phyloP scores from a whole-genome alignment of 2,329 filamentous ascomycete genomes.

The Penicillium hordei region DNA sequence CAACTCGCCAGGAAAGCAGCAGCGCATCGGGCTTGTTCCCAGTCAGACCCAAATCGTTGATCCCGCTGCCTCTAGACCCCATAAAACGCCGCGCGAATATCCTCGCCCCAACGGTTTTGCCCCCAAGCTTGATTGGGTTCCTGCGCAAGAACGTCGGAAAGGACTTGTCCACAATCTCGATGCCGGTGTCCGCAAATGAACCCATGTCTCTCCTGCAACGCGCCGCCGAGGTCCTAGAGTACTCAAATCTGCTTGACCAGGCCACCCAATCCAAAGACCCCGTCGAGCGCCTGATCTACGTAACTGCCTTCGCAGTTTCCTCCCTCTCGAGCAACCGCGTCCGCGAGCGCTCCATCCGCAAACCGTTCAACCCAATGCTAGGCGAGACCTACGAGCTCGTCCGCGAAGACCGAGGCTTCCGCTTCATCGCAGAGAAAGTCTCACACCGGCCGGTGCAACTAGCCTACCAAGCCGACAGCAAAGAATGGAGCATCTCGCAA shows the following conservation, averaged over 20 bases:
- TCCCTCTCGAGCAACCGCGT: conserved; percentile 77
- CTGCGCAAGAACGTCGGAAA: conserved; percentile 97
- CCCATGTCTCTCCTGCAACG: conserved; percentile 85
- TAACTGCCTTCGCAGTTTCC: conserved; percentile 88
- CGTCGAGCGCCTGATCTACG: conserved; percentile 74
- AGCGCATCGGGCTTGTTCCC: conserved; percentile 64
- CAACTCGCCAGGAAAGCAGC: conserved; percentile 37
- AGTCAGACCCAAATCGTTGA: conserved; percentile 69
- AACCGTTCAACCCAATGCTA: conserved; percentile 95
- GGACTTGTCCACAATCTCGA: conserved; percentile 91
- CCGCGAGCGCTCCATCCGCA: conserved; percentile 88
- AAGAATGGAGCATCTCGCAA: conserved; percentile 82
- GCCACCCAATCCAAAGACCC: conserved; percentile 59
- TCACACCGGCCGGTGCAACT: conserved; percentile 88
- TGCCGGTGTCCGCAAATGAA: conserved; percentile 97
- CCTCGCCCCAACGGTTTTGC: conserved; percentile 70
- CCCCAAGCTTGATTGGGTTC: conserved; percentile 90
- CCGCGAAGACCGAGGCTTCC: conserved; percentile 80
- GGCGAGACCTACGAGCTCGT: conserved; percentile 95
- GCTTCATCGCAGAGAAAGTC: conserved; percentile 93
- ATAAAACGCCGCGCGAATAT: conserved; percentile 70
- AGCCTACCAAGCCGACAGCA: conserved; percentile 87
- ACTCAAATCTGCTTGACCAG: conserved; percentile 77
- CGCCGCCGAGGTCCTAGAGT: conserved; percentile 86
- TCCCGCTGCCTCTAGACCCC: conserved; percentile 70